Evolutionary conservation across 805 yeast species (phyloP), one percentile per base, ranked within the genome.

Genomic region (Hagleromyces aurorensis): DNA sequence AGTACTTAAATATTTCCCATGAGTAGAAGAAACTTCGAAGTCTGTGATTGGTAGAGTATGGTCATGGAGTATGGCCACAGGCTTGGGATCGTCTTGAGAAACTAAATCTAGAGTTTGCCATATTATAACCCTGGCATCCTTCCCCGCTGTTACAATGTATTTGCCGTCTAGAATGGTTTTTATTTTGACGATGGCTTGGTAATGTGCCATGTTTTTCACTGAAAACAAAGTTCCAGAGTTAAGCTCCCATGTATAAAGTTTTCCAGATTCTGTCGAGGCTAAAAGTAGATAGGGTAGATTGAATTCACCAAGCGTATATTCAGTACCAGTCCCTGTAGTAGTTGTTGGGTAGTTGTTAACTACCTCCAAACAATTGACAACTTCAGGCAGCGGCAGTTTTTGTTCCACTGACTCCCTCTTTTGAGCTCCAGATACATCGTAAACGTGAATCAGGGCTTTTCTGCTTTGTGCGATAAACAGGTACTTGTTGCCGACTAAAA

Each of bases 171-270:
- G 40, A 1, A 81, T 61, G 44, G 81, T 73, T 40, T 64, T 66
- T 19, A 89, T 52, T 18, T 64, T 66, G 0, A 78, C 67, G 6
- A 85, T 69, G 5, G 68, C 64, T 57, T 89, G 96, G 54, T 84
- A 89, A 59, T 89, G 97, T 1, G 84, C 78, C 46, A 52, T 45
- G 29, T 82, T 87, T 47, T 73, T 75, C 4, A 75, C 93, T 26
- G 71, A 64, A 14, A 87, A 48, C 26, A 91, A 63, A 14, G 72
- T 57, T 0, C 97, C 97, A 2, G 91, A 78, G 7, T 67, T 55
- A 29, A 87, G 50, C 44, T 85, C 94, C 97, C 97, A 89, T 1
- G 87, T 55, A 48, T 81, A 81, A 10, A 91, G 39, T 41, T 76
- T 71, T 8, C 97, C 97, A n/a, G 56, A 38, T 20, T 46, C 45